Evolutionary conservation across 2,329 filamentous ascomycete species (phyloP), one percentile per base, ranked within the genome.

Genomic region (Fusarium floridanum): DNA sequence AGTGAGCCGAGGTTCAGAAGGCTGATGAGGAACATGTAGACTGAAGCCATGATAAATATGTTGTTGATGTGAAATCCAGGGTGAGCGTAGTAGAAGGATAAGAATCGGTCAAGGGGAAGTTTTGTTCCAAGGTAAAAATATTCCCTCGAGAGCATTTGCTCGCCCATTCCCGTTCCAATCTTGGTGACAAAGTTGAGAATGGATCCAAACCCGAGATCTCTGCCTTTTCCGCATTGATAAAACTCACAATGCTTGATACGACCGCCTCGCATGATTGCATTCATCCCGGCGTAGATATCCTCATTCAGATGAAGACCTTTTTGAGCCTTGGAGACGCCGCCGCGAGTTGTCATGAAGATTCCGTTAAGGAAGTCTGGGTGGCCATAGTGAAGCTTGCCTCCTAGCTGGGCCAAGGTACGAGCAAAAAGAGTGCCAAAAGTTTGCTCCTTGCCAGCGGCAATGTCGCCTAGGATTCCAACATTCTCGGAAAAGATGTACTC

Each of bases 381-480:
- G 32, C 53, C 53, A 37, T 57, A 57, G 53, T 57, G 53, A 6
- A 57, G n/a, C 53, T 57, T 57, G 32, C 53, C 53, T 16, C 53
- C 53, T 14, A 57, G 53, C 5, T 57, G 53, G 32, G 53, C 53
- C 32, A 57, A 57, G 6, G 53, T 37, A 22, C 53, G 53, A 16
- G 53, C 53, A 57, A 57, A 57, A 57, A 57, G 53, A 27, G 53
- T 57, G 53, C 53, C 53, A 57, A 57, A 57, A 8, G 53, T 57
- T 24, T 57, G 53, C 53, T 57, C 53, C 53, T 57, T 57, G 20
- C 53, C 53, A 16, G 53, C 53, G 7, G 53, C 53, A 6, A 57
- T 57, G 5, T 57, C 53, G 20, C 53, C 53, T 17, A 57, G 53
- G 32, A 57, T 57, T 37, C 53, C 53, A 10, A 57, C 53, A 27